Percentiles rank a stretch among this genome's conserved stretches.
phyloP scores from a whole-genome alignment of 2,329 filamentous ascomycete species.

The Colletotrichum sublineola region DNA sequence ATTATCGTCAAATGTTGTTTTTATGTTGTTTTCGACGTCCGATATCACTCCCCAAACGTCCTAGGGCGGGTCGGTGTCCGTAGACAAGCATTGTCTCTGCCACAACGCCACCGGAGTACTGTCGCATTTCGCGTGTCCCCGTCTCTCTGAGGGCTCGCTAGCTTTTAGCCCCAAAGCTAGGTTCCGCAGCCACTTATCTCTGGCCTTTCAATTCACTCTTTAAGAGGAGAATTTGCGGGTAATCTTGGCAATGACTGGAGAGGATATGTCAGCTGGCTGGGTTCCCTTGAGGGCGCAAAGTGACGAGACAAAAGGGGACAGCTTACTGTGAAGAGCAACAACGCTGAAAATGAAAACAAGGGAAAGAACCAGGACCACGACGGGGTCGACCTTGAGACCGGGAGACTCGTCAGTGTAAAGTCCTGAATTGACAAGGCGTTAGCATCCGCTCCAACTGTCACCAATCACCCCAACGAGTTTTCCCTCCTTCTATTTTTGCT shows the following conservation, averaged over 20 bases:
- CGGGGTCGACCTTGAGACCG: slow-evolving; percentile 96
- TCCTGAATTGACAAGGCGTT: slow-evolving; percentile 61
- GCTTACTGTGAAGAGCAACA: slow-evolving; percentile 95
- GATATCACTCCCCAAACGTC: neutral
- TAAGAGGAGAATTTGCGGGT: slow-evolving; percentile 86
- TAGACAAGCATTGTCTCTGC: slow-evolving; percentile 1
- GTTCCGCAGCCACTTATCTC: neutral
- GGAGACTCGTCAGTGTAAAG: slow-evolving; percentile 99
- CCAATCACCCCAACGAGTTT: neutral
- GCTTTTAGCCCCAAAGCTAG: neutral
- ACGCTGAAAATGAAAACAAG: slow-evolving; percentile 99
- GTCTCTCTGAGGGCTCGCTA: neutral
- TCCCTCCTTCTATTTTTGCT: neutral
- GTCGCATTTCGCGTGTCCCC: neutral
- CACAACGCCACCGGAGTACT: neutral
- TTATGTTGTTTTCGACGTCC: slow-evolving; percentile 19
- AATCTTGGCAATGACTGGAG: slow-evolving; percentile 91
- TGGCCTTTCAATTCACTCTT: slow-evolving; percentile 49
- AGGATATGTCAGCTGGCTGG: slow-evolving; percentile 29
- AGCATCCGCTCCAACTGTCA: slow-evolving; percentile 41
- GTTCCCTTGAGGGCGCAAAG: neutral
- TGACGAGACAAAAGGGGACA: neutral
- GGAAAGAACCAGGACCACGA: slow-evolving; percentile 95
- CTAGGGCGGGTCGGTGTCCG: neutral
- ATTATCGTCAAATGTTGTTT: slow-evolving; percentile 41